Percentiles rank a stretch among this genome's conserved stretches.
These are phyloP conservation scores for Hymenoscyphus fraxineus DNA, from an alignment of 2,329 filamentous ascomycete species.

Conservation along the genomic window DNA sequence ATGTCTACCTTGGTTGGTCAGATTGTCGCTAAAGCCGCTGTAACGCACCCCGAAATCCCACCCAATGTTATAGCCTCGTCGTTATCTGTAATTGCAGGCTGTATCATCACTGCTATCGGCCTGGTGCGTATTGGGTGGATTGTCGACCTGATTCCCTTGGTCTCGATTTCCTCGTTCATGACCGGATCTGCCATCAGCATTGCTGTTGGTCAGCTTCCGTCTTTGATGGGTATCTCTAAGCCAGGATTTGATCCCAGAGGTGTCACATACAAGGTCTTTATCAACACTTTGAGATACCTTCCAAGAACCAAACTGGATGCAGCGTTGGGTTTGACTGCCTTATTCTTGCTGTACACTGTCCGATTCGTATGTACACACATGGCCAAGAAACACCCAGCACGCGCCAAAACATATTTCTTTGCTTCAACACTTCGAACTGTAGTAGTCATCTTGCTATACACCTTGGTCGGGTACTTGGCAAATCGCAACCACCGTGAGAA, in stretches of 20 bases:
- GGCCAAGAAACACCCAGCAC: conserved; percentile 65
- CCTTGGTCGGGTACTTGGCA: conserved; percentile 80
- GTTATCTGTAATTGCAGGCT: conserved; percentile 72
- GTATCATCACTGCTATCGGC: conserved; percentile 74
- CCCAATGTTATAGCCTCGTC: conserved; percentile 71
- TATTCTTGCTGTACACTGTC: conserved; percentile 73
- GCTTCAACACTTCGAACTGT: conserved; percentile 83
- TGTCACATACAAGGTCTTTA: conserved; percentile 76
- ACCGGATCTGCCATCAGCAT: conserved; percentile 93
- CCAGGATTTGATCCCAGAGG: conserved; percentile 63
- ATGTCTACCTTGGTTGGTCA: conserved; percentile 88
- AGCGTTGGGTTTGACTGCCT: conserved; percentile 79
- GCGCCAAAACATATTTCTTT: conserved; percentile 81
- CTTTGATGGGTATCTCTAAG: conserved; percentile 70
- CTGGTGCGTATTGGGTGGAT: conserved; percentile 81
- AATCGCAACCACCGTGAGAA: conserved; percentile 65
- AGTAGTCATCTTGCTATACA: conserved; percentile 89
- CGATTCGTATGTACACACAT: conserved; percentile 60
- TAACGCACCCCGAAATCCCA: conserved; percentile 53
- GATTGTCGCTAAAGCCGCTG: conserved; percentile 64
- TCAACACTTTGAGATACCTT: conserved; percentile 75
- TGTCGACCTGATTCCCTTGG: conserved; percentile 87
- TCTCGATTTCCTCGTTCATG: conserved; percentile 93
- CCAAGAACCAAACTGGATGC: conserved; percentile 69
- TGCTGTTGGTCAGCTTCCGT: conserved; percentile 74